phyloP scores from a whole-genome alignment of 805 yeast species.

The Sugiyamaella americana region DNA sequence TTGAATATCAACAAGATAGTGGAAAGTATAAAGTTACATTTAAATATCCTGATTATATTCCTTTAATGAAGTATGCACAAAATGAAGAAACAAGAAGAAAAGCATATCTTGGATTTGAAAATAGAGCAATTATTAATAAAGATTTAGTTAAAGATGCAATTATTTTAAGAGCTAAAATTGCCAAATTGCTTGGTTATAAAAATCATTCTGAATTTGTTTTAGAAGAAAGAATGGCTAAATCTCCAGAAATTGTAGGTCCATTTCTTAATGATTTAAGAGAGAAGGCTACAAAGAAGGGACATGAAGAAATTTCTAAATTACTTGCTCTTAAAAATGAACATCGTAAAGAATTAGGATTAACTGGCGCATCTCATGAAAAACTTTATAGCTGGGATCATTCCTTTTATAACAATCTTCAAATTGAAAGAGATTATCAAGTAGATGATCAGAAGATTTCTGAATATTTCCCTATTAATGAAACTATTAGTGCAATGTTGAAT shows the following conservation, averaged over 20 bases:
- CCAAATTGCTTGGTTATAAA: conserved; percentile 57
- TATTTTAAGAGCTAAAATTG: conserved; percentile 53
- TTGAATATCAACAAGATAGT: conserved; percentile 37
- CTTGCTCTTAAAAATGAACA: conserved; percentile 50
- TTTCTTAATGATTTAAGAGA: conserved; percentile 58
- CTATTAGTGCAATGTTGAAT: conserved; percentile 61
- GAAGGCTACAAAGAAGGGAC: conserved; percentile 56
- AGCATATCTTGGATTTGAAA: conserved; percentile 63
- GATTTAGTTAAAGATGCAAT: conserved; percentile 55
- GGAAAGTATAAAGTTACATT: conserved; percentile 58
- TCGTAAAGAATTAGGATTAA: conserved; percentile 39
- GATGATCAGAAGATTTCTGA: conserved; percentile 68
- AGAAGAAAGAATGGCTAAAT: conserved; percentile 78
- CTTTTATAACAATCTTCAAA: conserved; percentile 57
- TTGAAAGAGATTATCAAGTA: conserved; percentile 64
- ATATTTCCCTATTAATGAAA: conserved; percentile 67
- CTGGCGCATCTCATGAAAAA: conserved; percentile 27
- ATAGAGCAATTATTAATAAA: conserved; percentile 57
- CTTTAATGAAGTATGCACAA: conserved; percentile 69
- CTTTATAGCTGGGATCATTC: conserved; percentile 70
- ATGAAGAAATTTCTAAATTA: conserved; percentile 45
- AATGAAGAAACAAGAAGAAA: conserved; percentile 56
- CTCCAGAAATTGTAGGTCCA: conserved; percentile 48
- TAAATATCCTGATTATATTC: conserved; percentile 75
- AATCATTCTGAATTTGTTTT: conserved; percentile 64